Evolutionary conservation across 805 yeast genomes (phyloP), one percentile per base, ranked within the genome.

Genomic region (Dipodascus geniculatus): DNA sequence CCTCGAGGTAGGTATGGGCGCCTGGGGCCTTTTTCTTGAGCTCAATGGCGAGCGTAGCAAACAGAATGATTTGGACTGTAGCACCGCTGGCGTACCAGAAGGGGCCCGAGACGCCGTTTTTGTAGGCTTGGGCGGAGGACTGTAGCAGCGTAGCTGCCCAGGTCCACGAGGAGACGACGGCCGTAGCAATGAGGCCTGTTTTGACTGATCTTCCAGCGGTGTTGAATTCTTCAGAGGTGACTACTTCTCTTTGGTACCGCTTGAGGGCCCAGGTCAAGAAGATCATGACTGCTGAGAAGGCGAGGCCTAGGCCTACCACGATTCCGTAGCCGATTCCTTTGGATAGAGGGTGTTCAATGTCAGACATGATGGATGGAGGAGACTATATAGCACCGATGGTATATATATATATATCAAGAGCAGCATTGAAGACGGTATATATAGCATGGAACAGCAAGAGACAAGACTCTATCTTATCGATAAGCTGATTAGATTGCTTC

Each of bases 81-180:
- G 96, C 96, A 64, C 97, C 98, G 2, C 93, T 79, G 6, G 96
- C 96, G 66, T 90, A 90, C 71, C 81, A 85, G 64, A 77, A 82
- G 14, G 91, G 84, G 50, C 95, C 96, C 33, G 82, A 71, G 3
- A 90, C 78, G 62, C 98, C 98, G 55, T 81, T 74, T 48, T 71
- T 71, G 68, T 86, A 89, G 22, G 87, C 87, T 66, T 85, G 89
- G 20, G 95, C 79, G 0, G 95, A 80, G 1, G 88, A 81, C 42
- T 81, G 82, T 31, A 86, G 72, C 50, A 86, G 69, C 1, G 95
- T 86, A 2, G 88, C 87, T n/a, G 86, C 86, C 89, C 89, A 83
- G 8, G 96, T 88, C 98, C 98, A 90, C 6, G 91, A 82, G 11
- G 91, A 82, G 6, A 89, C 96, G 28, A 90, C 96, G 4, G 96